These are phyloP conservation scores for Panus rudis DNA, from an alignment of 768 basidiomycete genomes.

Conservation along the genomic window DNA sequence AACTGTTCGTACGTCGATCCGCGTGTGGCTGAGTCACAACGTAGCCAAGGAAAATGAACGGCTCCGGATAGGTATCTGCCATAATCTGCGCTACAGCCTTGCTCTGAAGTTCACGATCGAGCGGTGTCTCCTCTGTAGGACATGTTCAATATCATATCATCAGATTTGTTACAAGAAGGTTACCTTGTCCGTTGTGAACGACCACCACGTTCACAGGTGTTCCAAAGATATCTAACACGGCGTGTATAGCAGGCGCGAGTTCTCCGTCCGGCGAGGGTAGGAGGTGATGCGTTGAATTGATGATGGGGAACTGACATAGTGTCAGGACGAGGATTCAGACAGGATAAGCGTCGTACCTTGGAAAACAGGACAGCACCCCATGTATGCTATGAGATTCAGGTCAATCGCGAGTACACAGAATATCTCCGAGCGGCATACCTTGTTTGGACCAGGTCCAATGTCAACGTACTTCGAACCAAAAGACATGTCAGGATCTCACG, in stretches of 20 bases:
- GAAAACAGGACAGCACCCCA: conserved; percentile 84
- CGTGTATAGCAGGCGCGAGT: conserved; percentile 86
- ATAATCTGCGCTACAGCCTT: conserved; percentile 76
- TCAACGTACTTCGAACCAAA: conserved; percentile 63
- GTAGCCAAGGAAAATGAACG: conserved; percentile 77
- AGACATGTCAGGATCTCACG: not conserved
- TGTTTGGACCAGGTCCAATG: conserved; percentile 80
- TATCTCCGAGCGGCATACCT: not conserved
- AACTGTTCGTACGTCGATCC: conserved; percentile 54
- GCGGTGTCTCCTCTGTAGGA: conserved; percentile 68
- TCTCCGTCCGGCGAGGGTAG: conserved; percentile 83
- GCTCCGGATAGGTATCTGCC: conserved; percentile 57
- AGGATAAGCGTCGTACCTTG: conserved; percentile 39
- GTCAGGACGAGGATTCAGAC: not conserved
- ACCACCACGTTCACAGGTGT: conserved; percentile 78
- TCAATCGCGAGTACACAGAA: not conserved
- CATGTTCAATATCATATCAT: not conserved
- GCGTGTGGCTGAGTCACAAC: conserved; percentile 68
- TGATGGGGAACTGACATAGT: conserved; percentile 69
- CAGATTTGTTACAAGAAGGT: not conserved
- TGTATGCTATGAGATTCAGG: conserved; percentile 46
- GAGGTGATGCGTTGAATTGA: conserved; percentile 79
- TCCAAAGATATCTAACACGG: conserved; percentile 73
- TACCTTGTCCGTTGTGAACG: conserved; percentile 88
- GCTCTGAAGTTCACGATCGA: conserved; percentile 86